Percentiles rank a stretch among this genome's conserved stretches.
These are phyloP conservation scores for Boletus semigastroideus DNA, from an alignment of 1,284 basidiomycete species.

Conservation along the genomic window DNA sequence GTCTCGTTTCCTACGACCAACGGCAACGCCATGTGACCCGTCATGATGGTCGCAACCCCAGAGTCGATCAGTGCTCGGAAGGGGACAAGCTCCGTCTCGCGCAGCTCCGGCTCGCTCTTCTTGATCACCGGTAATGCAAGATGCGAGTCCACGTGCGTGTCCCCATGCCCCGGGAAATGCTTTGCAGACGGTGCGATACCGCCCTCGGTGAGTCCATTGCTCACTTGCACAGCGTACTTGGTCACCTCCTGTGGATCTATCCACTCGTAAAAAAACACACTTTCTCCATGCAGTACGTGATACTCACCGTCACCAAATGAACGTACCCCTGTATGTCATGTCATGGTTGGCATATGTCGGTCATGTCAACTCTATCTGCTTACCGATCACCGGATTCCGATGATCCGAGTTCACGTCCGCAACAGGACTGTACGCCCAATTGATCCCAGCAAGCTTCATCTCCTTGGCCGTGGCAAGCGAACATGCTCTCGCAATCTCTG, in stretches of 20 bases:
- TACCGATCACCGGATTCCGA: conserved; percentile 69
- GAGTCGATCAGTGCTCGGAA: conserved; percentile 47
- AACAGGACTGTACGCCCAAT: conserved; percentile 70
- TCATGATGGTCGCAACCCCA: conserved; percentile 59
- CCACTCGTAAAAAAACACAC: not conserved
- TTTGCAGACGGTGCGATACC: conserved; percentile 62
- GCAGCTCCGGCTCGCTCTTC: conserved; percentile 45
- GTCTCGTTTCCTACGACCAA: conserved; percentile 44
- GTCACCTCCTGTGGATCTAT: conserved; percentile 55
- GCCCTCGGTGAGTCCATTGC: conserved; percentile 45
- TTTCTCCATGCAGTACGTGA: not conserved
- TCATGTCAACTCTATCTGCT: conserved; percentile 10
- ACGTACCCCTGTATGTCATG: conserved; percentile 49
- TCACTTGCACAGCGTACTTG: conserved; percentile 46
- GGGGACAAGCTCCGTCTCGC: conserved; percentile 54
- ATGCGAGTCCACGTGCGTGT: conserved; percentile 70
- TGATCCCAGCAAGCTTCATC: conserved; percentile 59
- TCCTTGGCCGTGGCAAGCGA: conserved; percentile 53
- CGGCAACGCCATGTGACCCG: conserved; percentile 69
- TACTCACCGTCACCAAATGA: conserved; percentile 64
- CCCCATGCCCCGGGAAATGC: conserved; percentile 74
- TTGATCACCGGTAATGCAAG: conserved; percentile 60
- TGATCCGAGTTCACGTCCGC: conserved; percentile 69
- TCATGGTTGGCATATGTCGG: not conserved
- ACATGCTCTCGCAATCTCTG: conserved; percentile 46